Conservation (phyloP, 108 stramenopile species). For the Stephanodiscus minutulus region DNA sequence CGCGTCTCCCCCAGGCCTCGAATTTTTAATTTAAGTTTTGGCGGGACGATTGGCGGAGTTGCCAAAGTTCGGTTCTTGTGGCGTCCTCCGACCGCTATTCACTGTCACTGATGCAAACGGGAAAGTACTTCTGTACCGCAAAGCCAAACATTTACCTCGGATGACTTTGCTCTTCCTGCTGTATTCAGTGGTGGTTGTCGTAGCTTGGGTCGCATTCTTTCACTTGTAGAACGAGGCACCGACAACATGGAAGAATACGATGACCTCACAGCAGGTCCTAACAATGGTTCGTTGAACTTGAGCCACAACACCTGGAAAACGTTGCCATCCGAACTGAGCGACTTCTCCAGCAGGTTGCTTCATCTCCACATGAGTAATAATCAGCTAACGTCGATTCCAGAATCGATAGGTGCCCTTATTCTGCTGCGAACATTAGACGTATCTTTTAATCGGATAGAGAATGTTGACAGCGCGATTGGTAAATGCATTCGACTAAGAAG, state of each 20-base stretch:
- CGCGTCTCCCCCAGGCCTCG: too few species aligned
- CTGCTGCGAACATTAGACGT: constrained; percentile 35
- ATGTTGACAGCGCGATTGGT: constrained; percentile 36
- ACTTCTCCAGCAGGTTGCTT: constrained; percentile 17
- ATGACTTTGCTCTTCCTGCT: too few species aligned
- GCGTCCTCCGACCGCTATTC: too few species aligned
- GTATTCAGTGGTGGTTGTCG: background rate
- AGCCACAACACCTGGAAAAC: constrained; percentile 41
- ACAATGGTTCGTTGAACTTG: constrained; percentile 24
- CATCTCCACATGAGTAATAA: constrained; percentile 37
- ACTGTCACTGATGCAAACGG: too few species aligned
- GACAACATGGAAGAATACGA: constrained; percentile 45
- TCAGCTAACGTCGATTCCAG: constrained; percentile 20
- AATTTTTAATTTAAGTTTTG: too few species aligned
- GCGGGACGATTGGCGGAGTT: too few species aligned
- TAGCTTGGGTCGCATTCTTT: background rate
- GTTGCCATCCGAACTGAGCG: constrained; percentile 21
- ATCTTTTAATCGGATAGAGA: constrained; percentile 33
- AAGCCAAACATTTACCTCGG: background rate
- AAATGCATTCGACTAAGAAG: constrained; percentile 34
- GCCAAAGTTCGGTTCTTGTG: too few species aligned
- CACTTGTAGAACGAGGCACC: background rate
- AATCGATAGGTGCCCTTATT: constrained; percentile 27
- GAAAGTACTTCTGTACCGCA: background rate
- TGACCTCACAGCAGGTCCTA: constrained; percentile 21